Conservation (phyloP, 192 early-diverging fungal genomes). For the Coemansia furcata region DNA sequence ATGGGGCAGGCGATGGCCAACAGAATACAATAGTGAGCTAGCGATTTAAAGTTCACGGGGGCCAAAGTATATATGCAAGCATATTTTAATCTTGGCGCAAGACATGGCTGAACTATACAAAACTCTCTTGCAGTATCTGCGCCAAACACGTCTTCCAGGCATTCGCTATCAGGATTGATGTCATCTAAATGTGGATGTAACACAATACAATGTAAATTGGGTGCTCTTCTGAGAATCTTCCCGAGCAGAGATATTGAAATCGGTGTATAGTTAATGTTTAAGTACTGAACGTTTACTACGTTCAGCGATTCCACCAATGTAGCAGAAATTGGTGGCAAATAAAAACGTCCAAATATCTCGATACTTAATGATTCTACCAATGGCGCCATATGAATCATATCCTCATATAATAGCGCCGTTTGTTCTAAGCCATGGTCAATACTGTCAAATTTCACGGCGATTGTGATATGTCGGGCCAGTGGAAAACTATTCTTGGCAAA, state of each 20-base stretch:
- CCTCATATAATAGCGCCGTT: background rate
- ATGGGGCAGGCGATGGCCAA: too few relatives aligned
- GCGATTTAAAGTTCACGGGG: background rate
- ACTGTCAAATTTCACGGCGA: background rate
- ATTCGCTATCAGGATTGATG: background rate
- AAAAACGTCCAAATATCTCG: too few relatives aligned
- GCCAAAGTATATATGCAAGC: too few relatives aligned
- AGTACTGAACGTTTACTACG: background rate
- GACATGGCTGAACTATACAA: background rate
- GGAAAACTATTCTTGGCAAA: background rate
- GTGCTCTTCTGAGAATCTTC: background rate
- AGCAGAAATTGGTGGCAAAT: background rate
- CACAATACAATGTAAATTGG: background rate
- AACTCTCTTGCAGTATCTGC: background rate
- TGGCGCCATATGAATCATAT: background rate
- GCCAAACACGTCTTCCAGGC: too few relatives aligned
- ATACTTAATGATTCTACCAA: background rate
- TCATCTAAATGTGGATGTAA: background rate
- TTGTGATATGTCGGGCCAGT: background rate
- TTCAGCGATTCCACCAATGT: background rate
- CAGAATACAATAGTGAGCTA: too few relatives aligned
- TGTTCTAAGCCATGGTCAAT: background rate
- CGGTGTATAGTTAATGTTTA: background rate
- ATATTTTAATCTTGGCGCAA: background rate
- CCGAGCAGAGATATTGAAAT: background rate